Percentiles rank a stretch among this genome's conserved stretches.
phyloP scores from a whole-genome alignment of 768 basidiomycete genomes.

The Kwoniella heveanensis region DNA sequence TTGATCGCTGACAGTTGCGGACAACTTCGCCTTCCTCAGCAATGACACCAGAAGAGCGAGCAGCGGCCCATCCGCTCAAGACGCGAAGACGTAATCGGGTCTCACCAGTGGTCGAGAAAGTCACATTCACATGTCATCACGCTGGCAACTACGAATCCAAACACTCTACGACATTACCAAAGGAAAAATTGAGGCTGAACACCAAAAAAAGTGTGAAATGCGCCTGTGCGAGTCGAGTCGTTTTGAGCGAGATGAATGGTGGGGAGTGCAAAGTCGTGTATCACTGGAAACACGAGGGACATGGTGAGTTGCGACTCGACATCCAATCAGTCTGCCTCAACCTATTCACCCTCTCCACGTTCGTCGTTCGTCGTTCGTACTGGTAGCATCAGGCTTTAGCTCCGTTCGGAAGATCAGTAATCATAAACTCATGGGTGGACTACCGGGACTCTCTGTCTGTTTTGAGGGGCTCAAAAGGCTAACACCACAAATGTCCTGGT shows the following conservation, averaged over 20 bases:
- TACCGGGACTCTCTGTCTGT: too few species aligned
- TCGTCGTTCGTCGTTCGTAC: too few species aligned
- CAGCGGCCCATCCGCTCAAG: constrained; percentile 35
- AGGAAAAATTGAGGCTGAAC: constrained; percentile 41
- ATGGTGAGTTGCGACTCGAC: too few species aligned
- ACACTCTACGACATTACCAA: constrained; percentile 35
- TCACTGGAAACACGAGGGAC: constrained; percentile 51
- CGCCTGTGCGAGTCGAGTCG: constrained; percentile 38
- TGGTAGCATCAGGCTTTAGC: too few species aligned
- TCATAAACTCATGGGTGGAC: too few species aligned
- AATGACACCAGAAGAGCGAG: constrained; percentile 41
- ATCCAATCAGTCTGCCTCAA: too few species aligned
- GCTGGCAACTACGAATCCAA: constrained; percentile 44
- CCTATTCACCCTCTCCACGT: too few species aligned
- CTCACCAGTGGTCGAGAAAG: constrained; percentile 41
- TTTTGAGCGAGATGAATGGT: constrained; percentile 38
- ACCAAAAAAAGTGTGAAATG: constrained; percentile 51
- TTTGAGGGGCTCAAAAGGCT: too few species aligned
- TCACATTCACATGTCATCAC: constrained; percentile 53
- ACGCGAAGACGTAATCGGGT: constrained; percentile 35
- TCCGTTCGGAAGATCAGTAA: too few species aligned
- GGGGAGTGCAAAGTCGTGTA: constrained; percentile 41
- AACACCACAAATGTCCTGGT: not conserved
- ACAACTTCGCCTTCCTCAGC: too few species aligned
- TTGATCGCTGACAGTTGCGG: too few species aligned